Percentiles rank a stretch among this genome's conserved stretches.
Evolutionary conservation across 495 filamentous ascomycete genomes (phyloP).

Genomic region (Hamigera avellanea): DNA sequence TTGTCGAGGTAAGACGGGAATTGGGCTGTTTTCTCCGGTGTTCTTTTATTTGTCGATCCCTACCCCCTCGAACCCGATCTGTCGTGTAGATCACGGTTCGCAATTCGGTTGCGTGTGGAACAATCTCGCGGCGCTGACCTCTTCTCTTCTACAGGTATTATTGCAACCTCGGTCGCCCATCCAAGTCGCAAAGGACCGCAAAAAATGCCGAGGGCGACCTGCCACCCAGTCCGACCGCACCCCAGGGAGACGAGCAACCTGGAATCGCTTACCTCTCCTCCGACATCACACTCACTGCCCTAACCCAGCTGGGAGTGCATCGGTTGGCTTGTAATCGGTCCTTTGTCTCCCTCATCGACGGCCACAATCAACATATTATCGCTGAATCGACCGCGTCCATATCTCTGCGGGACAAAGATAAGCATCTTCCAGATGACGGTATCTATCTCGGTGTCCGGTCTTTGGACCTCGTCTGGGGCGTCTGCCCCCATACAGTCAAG

Average conservation of each 20-base stretch:
- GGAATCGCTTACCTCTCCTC: constrained; percentile 18
- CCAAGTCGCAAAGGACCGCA: neutral
- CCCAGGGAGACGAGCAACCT: too few species aligned
- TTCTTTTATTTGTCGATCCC: too few species aligned
- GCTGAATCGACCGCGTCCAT: constrained; percentile 49
- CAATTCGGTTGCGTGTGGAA: too few species aligned
- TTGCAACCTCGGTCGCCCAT: constrained; percentile 12
- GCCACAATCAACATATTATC: constrained; percentile 45
- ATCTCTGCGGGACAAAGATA: constrained; percentile 27
- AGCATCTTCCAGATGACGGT: constrained; percentile 22
- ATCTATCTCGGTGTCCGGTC: constrained; percentile 33
- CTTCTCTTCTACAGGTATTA: constrained; percentile 27
- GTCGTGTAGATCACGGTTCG: too few species aligned
- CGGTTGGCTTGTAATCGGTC: constrained; percentile 40
- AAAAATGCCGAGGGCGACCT: constrained; percentile 10
- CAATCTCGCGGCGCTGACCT: too few species aligned
- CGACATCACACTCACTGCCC: constrained; percentile 50
- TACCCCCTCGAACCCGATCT: too few species aligned
- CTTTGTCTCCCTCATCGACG: constrained; percentile 50
- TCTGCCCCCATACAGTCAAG: constrained; percentile 37
- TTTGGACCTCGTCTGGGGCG: constrained; percentile 28
- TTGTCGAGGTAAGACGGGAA: too few species aligned
- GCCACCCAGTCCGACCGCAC: too few species aligned
- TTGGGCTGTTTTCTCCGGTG: too few species aligned
- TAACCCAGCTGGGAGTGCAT: constrained; percentile 49